A percentile compares a stretch with the other conserved stretches of the same genome.
phyloP scores from a whole-genome alignment of 768 basidiomycete species.

The Pisolithus albus region DNA sequence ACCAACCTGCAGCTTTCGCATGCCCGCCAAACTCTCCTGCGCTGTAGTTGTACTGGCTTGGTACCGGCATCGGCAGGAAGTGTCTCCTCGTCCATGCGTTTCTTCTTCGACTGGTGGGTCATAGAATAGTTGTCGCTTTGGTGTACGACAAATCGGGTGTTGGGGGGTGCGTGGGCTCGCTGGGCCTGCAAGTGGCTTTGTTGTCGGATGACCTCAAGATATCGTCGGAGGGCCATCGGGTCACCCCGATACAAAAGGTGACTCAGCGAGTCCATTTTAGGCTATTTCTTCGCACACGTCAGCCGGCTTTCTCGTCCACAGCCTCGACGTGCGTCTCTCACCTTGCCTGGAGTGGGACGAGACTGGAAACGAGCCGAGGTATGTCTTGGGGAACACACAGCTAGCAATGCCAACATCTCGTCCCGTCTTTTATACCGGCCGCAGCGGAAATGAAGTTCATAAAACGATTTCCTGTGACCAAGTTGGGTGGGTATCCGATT shows the following conservation, averaged over 20 bases:
- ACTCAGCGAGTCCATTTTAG: constrained; percentile 29
- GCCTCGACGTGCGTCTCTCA: constrained; percentile 9
- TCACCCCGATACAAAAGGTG: constrained; percentile 29
- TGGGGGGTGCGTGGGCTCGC: constrained; percentile 12
- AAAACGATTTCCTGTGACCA: constrained; percentile 21
- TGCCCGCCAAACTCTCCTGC: constrained; percentile 79
- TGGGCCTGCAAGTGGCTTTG: constrained; percentile 12
- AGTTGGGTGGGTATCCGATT: constrained; percentile 8
- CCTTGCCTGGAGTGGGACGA: constrained; percentile 2
- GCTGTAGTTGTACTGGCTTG: constrained; percentile 73
- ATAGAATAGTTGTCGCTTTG: constrained; percentile 43
- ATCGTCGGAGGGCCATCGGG: constrained; percentile 29
- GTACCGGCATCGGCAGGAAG: constrained; percentile 46
- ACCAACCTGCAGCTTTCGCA: constrained; percentile 83
- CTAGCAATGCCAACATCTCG: constrained; percentile 7
- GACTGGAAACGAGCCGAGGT: constrained; percentile 10
- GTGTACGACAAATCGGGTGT: constrained; percentile 16
- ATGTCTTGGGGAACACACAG: constrained; percentile 14
- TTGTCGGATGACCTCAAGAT: constrained; percentile 22
- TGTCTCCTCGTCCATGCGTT: constrained; percentile 56
- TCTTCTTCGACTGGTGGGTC: constrained; percentile 67
- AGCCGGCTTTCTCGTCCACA: constrained; percentile 13
- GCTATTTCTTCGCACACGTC: constrained; percentile 14
- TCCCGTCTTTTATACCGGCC: constrained; percentile 23
- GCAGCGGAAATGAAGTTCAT: constrained; percentile 31